Evolutionary conservation across 1,139 yeast genomes (phyloP).

Genomic region (Hyphopichia burtonii): DNA sequence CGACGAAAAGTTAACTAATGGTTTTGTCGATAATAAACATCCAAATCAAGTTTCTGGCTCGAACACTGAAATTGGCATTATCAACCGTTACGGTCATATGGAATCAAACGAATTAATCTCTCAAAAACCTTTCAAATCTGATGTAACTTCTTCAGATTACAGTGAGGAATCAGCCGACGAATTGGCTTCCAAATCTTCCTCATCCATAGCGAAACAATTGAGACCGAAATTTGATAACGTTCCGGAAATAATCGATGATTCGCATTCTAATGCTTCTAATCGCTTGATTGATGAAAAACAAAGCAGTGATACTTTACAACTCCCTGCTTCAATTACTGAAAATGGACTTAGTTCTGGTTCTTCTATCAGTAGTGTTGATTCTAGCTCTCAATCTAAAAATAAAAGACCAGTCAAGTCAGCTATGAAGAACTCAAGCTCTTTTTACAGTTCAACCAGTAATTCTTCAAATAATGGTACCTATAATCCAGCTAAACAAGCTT

Average conservation of each 20-base stretch:
- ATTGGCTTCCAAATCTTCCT: constrained; percentile 8
- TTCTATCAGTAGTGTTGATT: constrained; percentile 29
- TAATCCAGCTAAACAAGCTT: constrained; percentile 59
- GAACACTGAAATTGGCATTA: constrained; percentile 20
- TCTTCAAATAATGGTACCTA: constrained; percentile 13
- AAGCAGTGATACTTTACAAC: constrained; percentile 14
- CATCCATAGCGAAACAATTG: constrained; percentile 22
- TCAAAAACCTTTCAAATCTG: constrained; percentile 6
- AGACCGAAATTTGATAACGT: constrained; percentile 33
- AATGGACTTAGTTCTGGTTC: constrained; percentile 24
- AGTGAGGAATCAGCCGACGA: constrained; percentile 15
- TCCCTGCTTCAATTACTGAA: constrained; percentile 8
- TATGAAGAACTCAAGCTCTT: constrained; percentile 49
- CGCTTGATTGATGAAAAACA: constrained; percentile 2
- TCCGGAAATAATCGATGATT: constrained; percentile 25
- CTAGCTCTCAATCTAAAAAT: constrained; percentile 17
- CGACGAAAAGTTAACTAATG: neutral
- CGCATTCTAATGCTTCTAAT: constrained; percentile 6
- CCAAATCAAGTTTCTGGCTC: constrained; percentile 5
- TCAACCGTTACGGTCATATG: constrained; percentile 18
- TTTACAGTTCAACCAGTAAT: constrained; percentile 15
- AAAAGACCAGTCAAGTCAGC: constrained; percentile 60
- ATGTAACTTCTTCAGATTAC: constrained; percentile 8
- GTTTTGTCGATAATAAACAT: constrained; percentile 3
- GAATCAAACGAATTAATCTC: constrained; percentile 12